A percentile compares a stretch with the other conserved stretches of the same genome.
phyloP scores from a whole-genome alignment of 2,329 filamentous ascomycete species.

The Paradendryphiella salina region DNA sequence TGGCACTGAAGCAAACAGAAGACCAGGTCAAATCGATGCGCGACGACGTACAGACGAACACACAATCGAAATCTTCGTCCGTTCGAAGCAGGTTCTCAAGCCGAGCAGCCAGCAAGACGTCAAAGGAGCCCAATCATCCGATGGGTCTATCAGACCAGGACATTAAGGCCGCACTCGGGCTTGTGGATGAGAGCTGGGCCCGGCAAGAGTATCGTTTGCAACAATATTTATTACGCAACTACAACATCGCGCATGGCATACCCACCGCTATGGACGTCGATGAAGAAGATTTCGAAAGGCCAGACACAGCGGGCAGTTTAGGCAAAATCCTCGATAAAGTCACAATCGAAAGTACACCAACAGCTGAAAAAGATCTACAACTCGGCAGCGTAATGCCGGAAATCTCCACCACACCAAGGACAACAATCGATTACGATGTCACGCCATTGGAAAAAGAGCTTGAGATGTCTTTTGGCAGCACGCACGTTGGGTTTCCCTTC shows the following conservation, averaged over 20 bases:
- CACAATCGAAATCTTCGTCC: conserved; percentile 38
- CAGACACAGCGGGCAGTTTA: conserved; percentile 47
- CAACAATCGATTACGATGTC: conserved; percentile 20
- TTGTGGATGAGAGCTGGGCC: conserved; percentile 56
- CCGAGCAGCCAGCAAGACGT: conserved; percentile 34
- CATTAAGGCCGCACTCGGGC: conserved; percentile 53
- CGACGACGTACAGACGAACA: conserved; percentile 40
- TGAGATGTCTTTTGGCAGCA: conserved; percentile 34
- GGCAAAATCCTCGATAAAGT: conserved; percentile 51
- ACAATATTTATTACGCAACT: conserved; percentile 54
- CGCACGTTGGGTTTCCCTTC: conserved; percentile 13
- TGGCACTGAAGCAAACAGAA: conserved; percentile 63
- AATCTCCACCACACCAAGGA: conserved; percentile 4
- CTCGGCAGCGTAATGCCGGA: conserved; percentile 23
- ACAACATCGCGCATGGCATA: conserved; percentile 51
- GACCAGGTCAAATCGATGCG: conserved; percentile 59
- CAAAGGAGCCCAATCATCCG: conserved; percentile 31
- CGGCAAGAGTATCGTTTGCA: conserved; percentile 53
- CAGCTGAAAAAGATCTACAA: conserved; percentile 45
- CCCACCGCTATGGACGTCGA: conserved; percentile 51
- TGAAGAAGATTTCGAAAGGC: conserved; percentile 53
- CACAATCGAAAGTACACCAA: conserved; percentile 52
- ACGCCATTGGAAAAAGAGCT: conserved; percentile 37
- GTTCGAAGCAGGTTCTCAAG: conserved; percentile 42
- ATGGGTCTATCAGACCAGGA: conserved; percentile 52